Evolutionary conservation across 257 asterid genomes (phyloP).

Genomic region (Gentiana straminea): DNA sequence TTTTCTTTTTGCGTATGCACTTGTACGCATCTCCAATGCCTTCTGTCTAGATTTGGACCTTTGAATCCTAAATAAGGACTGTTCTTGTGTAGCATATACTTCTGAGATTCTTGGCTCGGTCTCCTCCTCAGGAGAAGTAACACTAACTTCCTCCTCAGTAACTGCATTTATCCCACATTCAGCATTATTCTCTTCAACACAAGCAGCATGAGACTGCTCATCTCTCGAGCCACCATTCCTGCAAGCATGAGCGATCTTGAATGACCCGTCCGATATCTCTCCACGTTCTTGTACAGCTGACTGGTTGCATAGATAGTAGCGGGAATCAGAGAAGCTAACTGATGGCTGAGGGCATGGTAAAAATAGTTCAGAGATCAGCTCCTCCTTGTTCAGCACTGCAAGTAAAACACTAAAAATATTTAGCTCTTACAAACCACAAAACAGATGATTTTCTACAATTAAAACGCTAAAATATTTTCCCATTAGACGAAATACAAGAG

Average conservation of each 20-base stretch:
- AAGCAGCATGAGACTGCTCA: slow-evolving; percentile 18
- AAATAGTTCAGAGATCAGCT: slow-evolving; percentile 47
- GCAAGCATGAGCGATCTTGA: slow-evolving; percentile 22
- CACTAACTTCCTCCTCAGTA: slow-evolving; percentile 39
- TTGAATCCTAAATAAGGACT: slow-evolving; percentile 54
- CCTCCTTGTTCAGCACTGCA: slow-evolving; percentile 74
- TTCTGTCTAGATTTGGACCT: slow-evolving; percentile 92
- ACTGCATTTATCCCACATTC: slow-evolving; percentile 14
- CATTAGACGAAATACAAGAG: no score
- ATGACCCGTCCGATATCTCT: slow-evolving; percentile 23
- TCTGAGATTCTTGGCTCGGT: slow-evolving; percentile 29
- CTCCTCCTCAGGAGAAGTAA: slow-evolving; percentile 40
- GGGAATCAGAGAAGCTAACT: slow-evolving; percentile 23
- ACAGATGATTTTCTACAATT: no score
- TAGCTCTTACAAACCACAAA: no score
- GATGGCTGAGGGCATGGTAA: slow-evolving; percentile 32
- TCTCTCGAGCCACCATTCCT: slow-evolving; percentile 18
- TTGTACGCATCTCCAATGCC: slow-evolving; percentile 68
- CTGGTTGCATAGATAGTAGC: slow-evolving; percentile 32
- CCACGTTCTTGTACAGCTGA: slow-evolving; percentile 28
- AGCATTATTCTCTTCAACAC: slow-evolving; percentile 17
- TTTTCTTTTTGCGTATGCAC: slow-evolving; percentile 36
- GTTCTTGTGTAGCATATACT: slow-evolving; percentile 31
- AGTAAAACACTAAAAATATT: slow-evolving; percentile 4
- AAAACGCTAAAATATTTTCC: no score